A percentile compares a stretch with the other conserved stretches of the same genome.
Evolutionary conservation across 176 grass and related monocot genomes (phyloP).

Genomic region (Cenchrus purpureus): DNA sequence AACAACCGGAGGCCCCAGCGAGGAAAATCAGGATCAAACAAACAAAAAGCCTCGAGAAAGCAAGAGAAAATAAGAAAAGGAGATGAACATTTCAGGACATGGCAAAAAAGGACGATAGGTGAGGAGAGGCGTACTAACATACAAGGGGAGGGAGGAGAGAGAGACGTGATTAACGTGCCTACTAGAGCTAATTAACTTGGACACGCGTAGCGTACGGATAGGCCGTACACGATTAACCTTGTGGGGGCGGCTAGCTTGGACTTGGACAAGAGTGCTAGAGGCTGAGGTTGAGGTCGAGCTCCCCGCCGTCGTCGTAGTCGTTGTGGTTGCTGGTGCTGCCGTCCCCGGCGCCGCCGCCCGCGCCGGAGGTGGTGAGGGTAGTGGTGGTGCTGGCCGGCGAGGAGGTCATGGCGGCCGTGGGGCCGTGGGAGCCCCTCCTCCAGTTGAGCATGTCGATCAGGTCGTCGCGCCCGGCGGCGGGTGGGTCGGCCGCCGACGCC

Average conservation of each 20-base stretch:
- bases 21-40: constrained; percentile 8
- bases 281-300: constrained; percentile 77
- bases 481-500: constrained; percentile 39
- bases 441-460: constrained; percentile 91
- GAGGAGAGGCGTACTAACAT: constrained; percentile 32
- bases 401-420: constrained; percentile 22
- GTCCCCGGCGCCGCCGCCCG: not conserved
- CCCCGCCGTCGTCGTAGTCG: constrained; percentile 8
- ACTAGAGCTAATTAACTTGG: constrained; percentile 47
- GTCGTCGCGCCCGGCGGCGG: constrained; percentile 59
- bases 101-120: not conserved
- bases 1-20: constrained; percentile 28
- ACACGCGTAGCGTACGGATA: not conserved
- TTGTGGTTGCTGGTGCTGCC: not conserved
- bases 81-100: constrained; percentile 21
- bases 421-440: constrained; percentile 71
- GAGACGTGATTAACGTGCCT: constrained; percentile 41
- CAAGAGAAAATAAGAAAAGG: not conserved
- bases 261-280: constrained; percentile 34
- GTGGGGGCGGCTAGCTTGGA: not conserved
- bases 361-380: constrained; percentile 21
- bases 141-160: not conserved
- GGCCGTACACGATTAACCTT: constrained; percentile 6
- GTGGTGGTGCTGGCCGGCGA: constrained; percentile 47
- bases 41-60: not conserved